Conservation (phyloP, 2,329 filamentous ascomycete genomes). For the Aspergillaceae sp. region DNA sequence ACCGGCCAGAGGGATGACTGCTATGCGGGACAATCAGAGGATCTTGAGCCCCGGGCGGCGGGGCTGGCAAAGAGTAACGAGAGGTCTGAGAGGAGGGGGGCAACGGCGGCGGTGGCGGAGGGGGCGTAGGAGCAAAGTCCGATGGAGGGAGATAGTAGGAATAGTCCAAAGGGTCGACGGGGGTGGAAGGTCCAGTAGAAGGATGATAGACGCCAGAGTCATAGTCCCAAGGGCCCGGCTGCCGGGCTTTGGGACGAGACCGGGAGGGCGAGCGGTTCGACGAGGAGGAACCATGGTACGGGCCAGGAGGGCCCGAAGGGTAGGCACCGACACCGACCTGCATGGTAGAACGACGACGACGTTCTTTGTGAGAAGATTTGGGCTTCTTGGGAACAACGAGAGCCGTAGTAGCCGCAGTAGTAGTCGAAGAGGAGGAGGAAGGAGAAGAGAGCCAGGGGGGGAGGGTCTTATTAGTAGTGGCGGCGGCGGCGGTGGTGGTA, state of each 20-base stretch:
- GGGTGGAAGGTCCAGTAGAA: slow-evolving; percentile 10
- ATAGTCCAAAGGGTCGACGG: slow-evolving; percentile 27
- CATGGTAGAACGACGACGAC: slow-evolving; percentile 1
- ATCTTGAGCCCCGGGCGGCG: slow-evolving; percentile 3
- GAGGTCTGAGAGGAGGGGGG: slow-evolving; percentile 20
- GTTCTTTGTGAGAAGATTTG: slow-evolving; percentile 24
- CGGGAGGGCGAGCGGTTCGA: slow-evolving; percentile 27
- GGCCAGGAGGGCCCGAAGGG: background rate
- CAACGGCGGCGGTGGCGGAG: slow-evolving; percentile 17
- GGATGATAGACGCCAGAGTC: slow-evolving; percentile 27
- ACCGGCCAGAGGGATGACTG: slow-evolving; percentile 19
- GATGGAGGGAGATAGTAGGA: slow-evolving; percentile 22
- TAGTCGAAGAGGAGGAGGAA: background rate
- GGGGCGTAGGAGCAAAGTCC: slow-evolving; percentile 13
- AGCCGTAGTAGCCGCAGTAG: background rate
- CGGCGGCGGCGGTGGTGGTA: background rate
- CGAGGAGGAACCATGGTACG: slow-evolving; percentile 10
- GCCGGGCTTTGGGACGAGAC: slow-evolving; percentile 14
- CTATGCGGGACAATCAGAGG: slow-evolving; percentile 18
- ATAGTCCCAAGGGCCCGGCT: slow-evolving; percentile 19
- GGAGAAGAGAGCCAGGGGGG: background rate
- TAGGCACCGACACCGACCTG: background rate
- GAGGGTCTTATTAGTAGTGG: background rate
- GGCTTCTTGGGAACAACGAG: slow-evolving; percentile 10
- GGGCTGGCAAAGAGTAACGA: slow-evolving; percentile 6